Conservation (phyloP, 2,329 filamentous ascomycete genomes). For the Periconia sp. region DNA sequence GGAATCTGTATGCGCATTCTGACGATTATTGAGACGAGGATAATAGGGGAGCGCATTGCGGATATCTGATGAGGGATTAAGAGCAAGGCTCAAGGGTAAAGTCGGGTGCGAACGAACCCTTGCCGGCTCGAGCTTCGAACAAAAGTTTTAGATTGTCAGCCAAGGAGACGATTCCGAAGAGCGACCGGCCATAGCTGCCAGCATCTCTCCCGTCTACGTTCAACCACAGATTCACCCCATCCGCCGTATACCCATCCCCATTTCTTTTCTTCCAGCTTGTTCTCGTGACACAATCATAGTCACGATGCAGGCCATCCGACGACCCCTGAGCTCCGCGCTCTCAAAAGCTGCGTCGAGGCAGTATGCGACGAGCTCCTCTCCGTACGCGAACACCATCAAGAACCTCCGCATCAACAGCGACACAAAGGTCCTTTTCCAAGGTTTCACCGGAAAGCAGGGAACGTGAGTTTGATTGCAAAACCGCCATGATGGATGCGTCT, state of each 20-base stretch:
- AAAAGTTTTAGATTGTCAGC: slow-evolving; percentile 19
- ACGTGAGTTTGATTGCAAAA: slow-evolving; percentile 50
- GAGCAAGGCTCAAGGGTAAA: neutral
- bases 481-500: slow-evolving; percentile 8
- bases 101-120: slow-evolving; percentile 5
- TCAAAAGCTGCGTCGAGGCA: slow-evolving; percentile 69
- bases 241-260: slow-evolving; percentile 10
- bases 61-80: neutral
- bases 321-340: slow-evolving; percentile 70
- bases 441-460: slow-evolving; percentile 96
- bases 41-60: no score
- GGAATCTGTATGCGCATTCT: no score
- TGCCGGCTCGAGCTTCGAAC: neutral
- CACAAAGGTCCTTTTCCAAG: slow-evolving; percentile 95
- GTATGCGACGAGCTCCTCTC: slow-evolving; percentile 72
- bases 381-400: slow-evolving; percentile 48
- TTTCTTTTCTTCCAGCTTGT: slow-evolving; percentile 7
- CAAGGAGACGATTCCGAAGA: slow-evolving; percentile 9
- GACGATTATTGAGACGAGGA: no score
- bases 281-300: slow-evolving; percentile 30
- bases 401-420: slow-evolving; percentile 93
- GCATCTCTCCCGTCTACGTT: slow-evolving; percentile 15
- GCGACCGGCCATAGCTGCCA: slow-evolving; percentile 4
- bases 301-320: slow-evolving; percentile 84
- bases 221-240: slow-evolving; percentile 6